These are phyloP conservation scores for Fusarium dimerum DNA, from an alignment of 2,329 filamentous ascomycete species.

Conservation along the genomic window DNA sequence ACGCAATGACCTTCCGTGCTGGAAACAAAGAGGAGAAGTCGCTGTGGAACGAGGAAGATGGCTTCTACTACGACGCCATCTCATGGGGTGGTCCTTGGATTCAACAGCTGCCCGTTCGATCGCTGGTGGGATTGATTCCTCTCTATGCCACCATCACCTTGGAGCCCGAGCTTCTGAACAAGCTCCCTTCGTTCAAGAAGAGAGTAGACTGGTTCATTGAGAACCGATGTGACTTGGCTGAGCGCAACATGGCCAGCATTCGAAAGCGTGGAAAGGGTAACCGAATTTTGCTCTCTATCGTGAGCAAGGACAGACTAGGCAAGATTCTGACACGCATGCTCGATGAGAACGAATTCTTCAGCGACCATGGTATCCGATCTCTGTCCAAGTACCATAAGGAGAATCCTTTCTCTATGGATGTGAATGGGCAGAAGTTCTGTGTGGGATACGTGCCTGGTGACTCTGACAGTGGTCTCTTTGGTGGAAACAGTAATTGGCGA, in stretches of 20 bases:
- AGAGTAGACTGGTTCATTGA: constrained; percentile 92
- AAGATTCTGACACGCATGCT: constrained; percentile 91
- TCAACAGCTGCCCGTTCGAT: constrained; percentile 88
- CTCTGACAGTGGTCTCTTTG: constrained; percentile 92
- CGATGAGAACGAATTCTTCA: constrained; percentile 90
- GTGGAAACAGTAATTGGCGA: constrained; percentile 97
- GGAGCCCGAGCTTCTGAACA: constrained; percentile 91
- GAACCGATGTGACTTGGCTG: constrained; percentile 81
- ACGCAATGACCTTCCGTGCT: constrained; percentile 87
- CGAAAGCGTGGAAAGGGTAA: constrained; percentile 87
- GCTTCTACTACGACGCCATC: constrained; percentile 98
- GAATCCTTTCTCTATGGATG: constrained; percentile 90
- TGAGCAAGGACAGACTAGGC: constrained; percentile 88
- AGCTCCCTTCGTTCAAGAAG: constrained; percentile 89
- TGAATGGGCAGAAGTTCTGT: constrained; percentile 85
- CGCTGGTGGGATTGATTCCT: constrained; percentile 89
- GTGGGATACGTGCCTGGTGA: constrained; percentile 94
- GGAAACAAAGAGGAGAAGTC: constrained; percentile 74
- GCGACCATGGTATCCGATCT: constrained; percentile 86
- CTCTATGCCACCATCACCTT: constrained; percentile 90
- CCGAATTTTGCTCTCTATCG: constrained; percentile 82
- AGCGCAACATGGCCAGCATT: constrained; percentile 94
- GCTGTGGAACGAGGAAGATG: constrained; percentile 94
- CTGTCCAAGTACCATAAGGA: constrained; percentile 90
- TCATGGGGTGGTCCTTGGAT: constrained; percentile 94